phyloP scores from a whole-genome alignment of 257 asterid species.

The Leonotis leonurus region DNA sequence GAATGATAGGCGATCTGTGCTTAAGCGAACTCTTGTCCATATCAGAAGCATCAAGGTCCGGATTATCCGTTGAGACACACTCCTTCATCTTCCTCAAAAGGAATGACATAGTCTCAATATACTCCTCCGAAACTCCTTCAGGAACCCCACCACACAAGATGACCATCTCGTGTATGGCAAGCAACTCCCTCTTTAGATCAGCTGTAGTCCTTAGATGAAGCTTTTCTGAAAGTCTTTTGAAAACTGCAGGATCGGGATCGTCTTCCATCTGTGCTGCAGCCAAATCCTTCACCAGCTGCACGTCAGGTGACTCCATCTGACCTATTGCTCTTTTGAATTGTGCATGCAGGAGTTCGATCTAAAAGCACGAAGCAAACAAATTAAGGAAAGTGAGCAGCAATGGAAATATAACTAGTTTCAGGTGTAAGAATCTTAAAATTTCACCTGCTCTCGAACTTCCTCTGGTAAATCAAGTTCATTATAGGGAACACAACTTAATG shows the following conservation, averaged over 20 bases:
- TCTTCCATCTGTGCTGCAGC: slow-evolving; percentile 71
- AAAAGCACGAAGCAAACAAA: slow-evolving; percentile 14
- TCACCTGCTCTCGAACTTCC: slow-evolving; percentile 94
- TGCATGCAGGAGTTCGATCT: slow-evolving; percentile 86
- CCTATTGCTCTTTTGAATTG: slow-evolving; percentile 78
- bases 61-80: slow-evolving; percentile 45
- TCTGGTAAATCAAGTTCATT: slow-evolving; percentile 58
- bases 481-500: slow-evolving; percentile 62
- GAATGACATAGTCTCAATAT: slow-evolving; percentile 63
- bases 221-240: slow-evolving; percentile 77
- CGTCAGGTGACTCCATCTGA: slow-evolving; percentile 71
- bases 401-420: neutral
- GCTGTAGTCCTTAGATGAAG: slow-evolving; percentile 58
- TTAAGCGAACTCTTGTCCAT: slow-evolving; percentile 47
- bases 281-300: slow-evolving; percentile 66
- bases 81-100: slow-evolving; percentile 73
- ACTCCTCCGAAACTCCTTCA: slow-evolving; percentile 68
- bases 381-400: neutral
- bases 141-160: slow-evolving; percentile 69
- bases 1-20: slow-evolving; percentile 86
- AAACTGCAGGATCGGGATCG: slow-evolving; percentile 51
- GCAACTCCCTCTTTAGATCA: slow-evolving; percentile 66
- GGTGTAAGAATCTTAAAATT: neutral
- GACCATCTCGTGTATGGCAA: slow-evolving; percentile 81
- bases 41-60: slow-evolving; percentile 49